Base-by-base conservation (phyloP, 192 early-diverging fungal species). In the Podila epicladia region DNA sequence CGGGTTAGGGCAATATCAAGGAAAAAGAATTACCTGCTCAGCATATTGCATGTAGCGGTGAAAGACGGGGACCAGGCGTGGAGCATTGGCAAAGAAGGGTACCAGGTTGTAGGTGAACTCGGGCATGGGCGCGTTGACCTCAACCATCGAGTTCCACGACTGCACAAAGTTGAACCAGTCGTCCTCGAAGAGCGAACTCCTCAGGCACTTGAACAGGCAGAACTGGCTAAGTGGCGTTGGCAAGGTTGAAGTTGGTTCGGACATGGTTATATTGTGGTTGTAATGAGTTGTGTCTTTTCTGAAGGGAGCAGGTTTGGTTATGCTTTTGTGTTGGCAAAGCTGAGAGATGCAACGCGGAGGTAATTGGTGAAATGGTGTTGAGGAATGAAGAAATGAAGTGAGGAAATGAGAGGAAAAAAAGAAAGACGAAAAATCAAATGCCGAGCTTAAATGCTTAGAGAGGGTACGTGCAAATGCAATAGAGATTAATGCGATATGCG, bases 121-220 rank as follows among this genome's bases (percentile, higher is more conserved):
- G 4, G 60, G 57, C 45, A 79, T 57, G 9, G 84, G 84, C 49
- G 75, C 82, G 62, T 77, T 72, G n/a, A 78, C 73, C 1, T 69
- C 70, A 3, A 82, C 73, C 66, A 85, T 65, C 5, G 80, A 72
- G 51, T 73, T 62, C 65, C 75, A 69, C 41, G 76, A 79, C 58
- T 85, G 79, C 57, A 73, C 62, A 64, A 82, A 78, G 67, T 85
- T 82, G 71, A 67, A 50, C 77, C 77, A 80, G 65, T 78, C 76
- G 20, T 82, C 71, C 58, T 85, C 84, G 31, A 71, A 69, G 51
- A 85, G 75, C 7, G 84, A 82, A 62, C 66, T 48, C 9, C 68
- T 62, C 38, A 85, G 69, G 9, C 65, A 69, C 59, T 75, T 73
- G 58, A 85, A 85, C 38, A 85, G 71, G 37, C 71, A 68, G 61